Percentiles rank a stretch among this genome's conserved stretches.
phyloP scores from a whole-genome alignment of 2,329 filamentous ascomycete species.

The Aspergillus caelatus region DNA sequence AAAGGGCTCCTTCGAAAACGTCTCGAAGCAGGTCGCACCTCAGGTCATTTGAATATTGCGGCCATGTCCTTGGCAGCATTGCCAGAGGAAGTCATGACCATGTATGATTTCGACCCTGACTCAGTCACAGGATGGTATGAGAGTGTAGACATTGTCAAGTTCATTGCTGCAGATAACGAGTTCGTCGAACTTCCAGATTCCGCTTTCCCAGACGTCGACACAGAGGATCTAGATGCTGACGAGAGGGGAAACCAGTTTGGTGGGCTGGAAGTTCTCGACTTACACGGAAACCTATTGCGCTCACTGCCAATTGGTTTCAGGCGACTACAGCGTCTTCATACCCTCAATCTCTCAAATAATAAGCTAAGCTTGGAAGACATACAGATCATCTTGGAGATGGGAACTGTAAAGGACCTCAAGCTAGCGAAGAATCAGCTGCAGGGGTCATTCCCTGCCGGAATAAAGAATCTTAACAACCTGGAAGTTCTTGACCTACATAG shows the following conservation, averaged over 20 bases:
- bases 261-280: slow-evolving; percentile 76
- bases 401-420: slow-evolving; percentile 74
- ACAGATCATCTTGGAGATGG: slow-evolving; percentile 73
- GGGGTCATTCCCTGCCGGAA: slow-evolving; percentile 66
- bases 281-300: slow-evolving; percentile 81
- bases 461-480: slow-evolving; percentile 68
- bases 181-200: slow-evolving; percentile 71
- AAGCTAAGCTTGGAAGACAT: slow-evolving; percentile 72
- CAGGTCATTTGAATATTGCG: slow-evolving; percentile 85
- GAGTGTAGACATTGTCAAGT: slow-evolving; percentile 79
- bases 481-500: slow-evolving; percentile 80
- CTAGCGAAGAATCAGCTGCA: slow-evolving; percentile 76
- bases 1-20: slow-evolving; percentile 73
- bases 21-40: slow-evolving; percentile 71
- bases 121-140: slow-evolving; percentile 79
- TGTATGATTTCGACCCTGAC: slow-evolving; percentile 81
- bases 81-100: slow-evolving; percentile 79
- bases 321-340: slow-evolving; percentile 72
- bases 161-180: slow-evolving; percentile 90
- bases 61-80: slow-evolving; percentile 79
- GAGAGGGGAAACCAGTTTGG: slow-evolving; percentile 75
- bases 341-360: slow-evolving; percentile 84
- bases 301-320: slow-evolving; percentile 75
- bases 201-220: slow-evolving; percentile 74
- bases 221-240: slow-evolving; percentile 66